Conservation (phyloP, 2,329 filamentous ascomycete genomes). For the Stemphylium beticola region DNA sequence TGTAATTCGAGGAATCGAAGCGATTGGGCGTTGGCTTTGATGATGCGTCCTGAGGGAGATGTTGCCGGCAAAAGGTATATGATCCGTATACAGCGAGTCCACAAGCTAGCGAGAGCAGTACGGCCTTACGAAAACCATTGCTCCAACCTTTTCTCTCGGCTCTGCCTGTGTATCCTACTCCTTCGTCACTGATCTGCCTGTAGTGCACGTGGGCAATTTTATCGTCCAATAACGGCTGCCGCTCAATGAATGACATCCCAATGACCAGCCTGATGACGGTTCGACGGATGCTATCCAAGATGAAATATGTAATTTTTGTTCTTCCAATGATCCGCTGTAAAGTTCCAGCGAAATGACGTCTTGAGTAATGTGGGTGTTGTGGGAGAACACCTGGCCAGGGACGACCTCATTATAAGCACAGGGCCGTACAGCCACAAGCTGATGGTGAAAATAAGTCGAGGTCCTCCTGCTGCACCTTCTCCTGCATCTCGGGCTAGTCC, state of each 20-base stretch:
- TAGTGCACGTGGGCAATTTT: constrained; percentile 16
- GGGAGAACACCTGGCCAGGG: background rate
- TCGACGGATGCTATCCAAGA: background rate
- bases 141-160: background rate
- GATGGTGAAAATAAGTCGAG: constrained; percentile 4
- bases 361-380: background rate
- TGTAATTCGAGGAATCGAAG: constrained; percentile 31
- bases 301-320: background rate
- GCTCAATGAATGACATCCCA: constrained; percentile 21
- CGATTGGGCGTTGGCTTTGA: background rate
- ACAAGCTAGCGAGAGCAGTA: constrained; percentile 13
- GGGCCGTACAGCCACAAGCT: constrained; percentile 4
- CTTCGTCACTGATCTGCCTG: background rate
- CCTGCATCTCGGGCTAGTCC: constrained; percentile 10
- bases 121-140: background rate
- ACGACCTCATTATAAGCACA: constrained; percentile 8
- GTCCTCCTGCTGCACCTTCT: constrained; percentile 4
- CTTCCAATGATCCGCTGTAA: background rate
- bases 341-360: background rate
- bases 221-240: constrained; percentile 19
- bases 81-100: constrained; percentile 9
- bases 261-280: background rate
- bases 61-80: constrained; percentile 3
- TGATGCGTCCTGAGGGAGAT: background rate
- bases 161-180: background rate